Evolutionary conservation across 2,329 filamentous ascomycete genomes (phyloP), one percentile per base, ranked within the genome.

Genomic region (Sporothrix sp.): DNA sequence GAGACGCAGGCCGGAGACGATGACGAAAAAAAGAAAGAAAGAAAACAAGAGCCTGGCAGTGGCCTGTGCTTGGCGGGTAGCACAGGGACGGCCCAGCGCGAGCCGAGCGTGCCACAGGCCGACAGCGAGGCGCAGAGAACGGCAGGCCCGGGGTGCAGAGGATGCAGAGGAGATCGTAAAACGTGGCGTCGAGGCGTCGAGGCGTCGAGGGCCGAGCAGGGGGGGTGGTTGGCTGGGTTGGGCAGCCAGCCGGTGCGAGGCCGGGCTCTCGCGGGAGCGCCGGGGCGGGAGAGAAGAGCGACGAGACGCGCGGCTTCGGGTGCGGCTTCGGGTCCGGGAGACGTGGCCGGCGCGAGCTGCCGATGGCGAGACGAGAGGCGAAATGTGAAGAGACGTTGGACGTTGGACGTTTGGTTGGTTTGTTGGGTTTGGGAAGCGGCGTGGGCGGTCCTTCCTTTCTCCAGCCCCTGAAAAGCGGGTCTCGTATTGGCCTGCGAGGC

Each of bases 391-490:
- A 40, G 21, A 40, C 6, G 18, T 3, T n/a, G n/a, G n/a, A n/a
- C n/a, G 11, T 10, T 4, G 7, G 38, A 32, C 27, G 20, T 16
- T 42, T 27, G 10, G 38, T 28, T 28, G 4, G 43, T 25, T 25
- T 44, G 39, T 27, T 40, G 39, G 27, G 27, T 40, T 27, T 40
- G 38, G 25, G 30, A 44, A 32, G 27, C n/a, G 21, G 30, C 18
- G 30, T 40, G 21, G 28, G 21, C 33, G 30, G 10, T 23, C 16
- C 42, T n/a, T 13, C 27, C 20, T 16, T 28, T 35, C 43, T 35
- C 20, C 33, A 37, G 39, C 51, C 51, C 51, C 51, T 52, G 46
- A 52, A 49, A 52, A 50, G 51, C 27, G 46, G 46, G 46, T 30
- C 46, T 48, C 46, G 46, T 48, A 40, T 48, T 42, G 37, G 43